Evolutionary conservation across 1,284 basidiomycete species (phyloP).

Genomic region (Melampsora abietis-canadensis): DNA sequence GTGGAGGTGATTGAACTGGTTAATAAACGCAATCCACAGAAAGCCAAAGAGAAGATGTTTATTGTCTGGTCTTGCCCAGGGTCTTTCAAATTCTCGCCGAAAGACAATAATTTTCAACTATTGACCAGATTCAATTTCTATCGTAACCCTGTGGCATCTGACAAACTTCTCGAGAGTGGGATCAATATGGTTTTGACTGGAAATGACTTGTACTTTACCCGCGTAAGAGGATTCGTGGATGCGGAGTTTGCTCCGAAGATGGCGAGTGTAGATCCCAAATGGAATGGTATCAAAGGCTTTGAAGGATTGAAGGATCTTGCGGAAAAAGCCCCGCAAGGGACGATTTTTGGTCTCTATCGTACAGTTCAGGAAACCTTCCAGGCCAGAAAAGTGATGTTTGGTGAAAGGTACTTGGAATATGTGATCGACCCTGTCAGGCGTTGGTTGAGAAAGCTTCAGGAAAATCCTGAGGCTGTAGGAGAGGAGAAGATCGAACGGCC

Average conservation of each 20-base stretch:
- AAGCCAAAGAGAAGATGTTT: conserved; percentile 2
- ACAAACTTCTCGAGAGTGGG: neutral
- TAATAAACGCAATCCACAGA: neutral
- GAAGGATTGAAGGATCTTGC: neutral
- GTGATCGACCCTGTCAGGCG: neutral
- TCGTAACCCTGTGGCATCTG: neutral
- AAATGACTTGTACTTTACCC: neutral
- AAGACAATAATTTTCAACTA: neutral
- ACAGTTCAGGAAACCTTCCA: neutral
- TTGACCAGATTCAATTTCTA: neutral
- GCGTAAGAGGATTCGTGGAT: neutral
- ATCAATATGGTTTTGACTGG: neutral
- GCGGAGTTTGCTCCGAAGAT: neutral
- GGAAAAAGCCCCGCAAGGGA: neutral
- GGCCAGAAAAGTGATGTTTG: neutral
- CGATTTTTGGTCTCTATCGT: neutral
- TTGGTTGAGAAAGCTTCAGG: too few species aligned
- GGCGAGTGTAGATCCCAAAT: neutral
- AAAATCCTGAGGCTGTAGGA: too few species aligned
- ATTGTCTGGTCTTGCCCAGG: conserved; percentile 1
- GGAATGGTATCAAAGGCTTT: neutral
- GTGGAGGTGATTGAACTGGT: neutral
- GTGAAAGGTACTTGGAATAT: neutral
- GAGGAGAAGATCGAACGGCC: too few species aligned
- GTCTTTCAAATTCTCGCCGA: neutral